Evolutionary conservation across 495 filamentous ascomycete species (phyloP), one percentile per base, ranked within the genome.

Genomic region (Ascodesmis nigricans): DNA sequence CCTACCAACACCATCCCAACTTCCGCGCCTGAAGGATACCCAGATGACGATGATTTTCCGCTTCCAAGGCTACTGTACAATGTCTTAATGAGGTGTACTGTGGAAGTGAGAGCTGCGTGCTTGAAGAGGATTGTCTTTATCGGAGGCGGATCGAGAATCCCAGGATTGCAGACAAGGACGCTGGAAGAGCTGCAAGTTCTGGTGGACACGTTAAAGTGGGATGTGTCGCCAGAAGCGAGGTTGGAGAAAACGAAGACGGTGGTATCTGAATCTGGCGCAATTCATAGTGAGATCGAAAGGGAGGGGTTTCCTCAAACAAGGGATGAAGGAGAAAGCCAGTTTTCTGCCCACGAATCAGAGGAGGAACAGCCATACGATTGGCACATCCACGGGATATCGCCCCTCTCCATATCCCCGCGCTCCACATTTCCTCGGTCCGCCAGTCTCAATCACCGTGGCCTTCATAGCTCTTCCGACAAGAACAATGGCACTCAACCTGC

Each of bases 51-150:
- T 41, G 80, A 93, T 35, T 64, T 73, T 18, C 67, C 83, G 0
- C 52, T 93, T 0, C 74, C 71, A 19, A 41, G 66, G 5, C 63
- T 95, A 5, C 62, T 82, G 1, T 91, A 91, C 55, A 64, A 65
- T 20, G 59, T 65, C n/a, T 65, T 97, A 3, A 60, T 84, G 1
- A 55, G 67, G 6, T 61, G 91, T 1, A 77, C 82, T 0, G 58
- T 82, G 2, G 87, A 97, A 56, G 68, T 78, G 14, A 71, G 87
- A 15, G 70, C 72, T 0, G 56, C 73, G 5, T 91, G 81, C 53
- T 87, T 93, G 78, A 69, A 81, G 4, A 75, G 84, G 32, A 80
- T 97, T 33, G 63, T 91, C 3, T 71, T 95, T 47, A 74, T 75
- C 0, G 87, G 87, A 22, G 82, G 82, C 4, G 73, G 75, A 29